phyloP scores from a whole-genome alignment of 208 protist genomes.

The Crithidia fasciculata region DNA sequence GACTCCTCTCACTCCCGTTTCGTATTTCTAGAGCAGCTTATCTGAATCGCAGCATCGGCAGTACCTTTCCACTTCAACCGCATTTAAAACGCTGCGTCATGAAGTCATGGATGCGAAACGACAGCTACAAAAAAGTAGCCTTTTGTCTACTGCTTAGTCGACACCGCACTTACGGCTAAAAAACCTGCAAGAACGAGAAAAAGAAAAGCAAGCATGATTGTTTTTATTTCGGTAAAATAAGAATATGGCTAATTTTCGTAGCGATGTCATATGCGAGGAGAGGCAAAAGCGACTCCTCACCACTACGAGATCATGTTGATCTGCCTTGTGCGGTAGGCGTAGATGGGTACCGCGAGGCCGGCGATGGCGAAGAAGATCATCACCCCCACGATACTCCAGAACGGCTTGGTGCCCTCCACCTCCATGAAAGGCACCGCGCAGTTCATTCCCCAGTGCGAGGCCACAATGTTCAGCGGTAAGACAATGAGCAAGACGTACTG shows the following conservation, averaged over 20 bases:
- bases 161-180: too few species aligned
- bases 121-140: too few species aligned
- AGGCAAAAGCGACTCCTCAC: not conserved
- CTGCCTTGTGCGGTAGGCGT: slow-evolving; percentile 37
- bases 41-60: too few species aligned
- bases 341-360: slow-evolving; percentile 43
- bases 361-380: slow-evolving; percentile 32
- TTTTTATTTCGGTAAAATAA: too few species aligned
- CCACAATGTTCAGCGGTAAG: slow-evolving; percentile 60
- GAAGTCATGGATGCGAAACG: too few species aligned
- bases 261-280: not conserved
- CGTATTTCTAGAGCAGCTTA: too few species aligned
- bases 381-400: slow-evolving; percentile 51
- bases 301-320: slow-evolving; percentile 42
- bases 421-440: slow-evolving; percentile 51
- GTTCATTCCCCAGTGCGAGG: slow-evolving; percentile 76
- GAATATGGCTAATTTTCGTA: too few species aligned
- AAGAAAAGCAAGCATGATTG: not conserved
- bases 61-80: too few species aligned
- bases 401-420: slow-evolving; percentile 40
- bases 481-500: slow-evolving; percentile 50
- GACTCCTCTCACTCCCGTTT: too few species aligned
- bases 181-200: not conserved
- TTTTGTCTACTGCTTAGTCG: too few species aligned
- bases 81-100: too few species aligned